Base-by-base conservation (phyloP, 441 rosid species). In the Macaranga tanarius region DNA sequence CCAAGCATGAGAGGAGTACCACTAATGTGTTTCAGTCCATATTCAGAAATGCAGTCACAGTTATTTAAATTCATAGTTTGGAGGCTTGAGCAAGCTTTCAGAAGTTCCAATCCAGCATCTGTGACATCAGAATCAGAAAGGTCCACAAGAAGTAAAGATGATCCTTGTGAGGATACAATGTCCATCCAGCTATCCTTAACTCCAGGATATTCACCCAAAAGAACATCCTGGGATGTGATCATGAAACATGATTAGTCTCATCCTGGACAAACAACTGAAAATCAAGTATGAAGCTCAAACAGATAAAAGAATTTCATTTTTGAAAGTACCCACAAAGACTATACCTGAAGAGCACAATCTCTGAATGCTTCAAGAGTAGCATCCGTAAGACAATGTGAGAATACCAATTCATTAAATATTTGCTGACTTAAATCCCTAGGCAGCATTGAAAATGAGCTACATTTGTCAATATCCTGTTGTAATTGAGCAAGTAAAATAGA, bases 341-440 rank as follows among this genome's bases (percentile, higher is more conserved):
- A 83, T 72, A 94, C 99, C 97, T 94, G 95, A 70, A 94, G 90
- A 20, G 95, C 92, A 86, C 95, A 94, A 79, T 94, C 92, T 61
- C 86, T 84, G 70, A 94, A 94, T 64, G 95, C 87, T 84, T 92
- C 83, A 2, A 94, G 86, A 78, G 81, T 80, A 80, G 58, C 80
- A 42, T 80, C 79, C 12, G 75, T 80, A 56, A 94, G 73, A 34
- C 79, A 52, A 28, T 64, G 91, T 10, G 95, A 85, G 61, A 50
- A 59, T 59, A 88, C 92, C 78, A 87, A 70, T 70, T 89, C 95
- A 86, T 92, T 88, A 62, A 94, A 87, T 61, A 94, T 88, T 80
- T 82, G 95, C 88, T 94, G 99, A 79, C 87, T 90, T 69, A 92
- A 84, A 83, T 94, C 99, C 77, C 97, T 89, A 2, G 99, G 99